Percentiles rank a stretch among this genome's conserved stretches.
Evolutionary conservation across 169 alveolate genomes (phyloP).

Genomic region (Neospora caninum): DNA sequence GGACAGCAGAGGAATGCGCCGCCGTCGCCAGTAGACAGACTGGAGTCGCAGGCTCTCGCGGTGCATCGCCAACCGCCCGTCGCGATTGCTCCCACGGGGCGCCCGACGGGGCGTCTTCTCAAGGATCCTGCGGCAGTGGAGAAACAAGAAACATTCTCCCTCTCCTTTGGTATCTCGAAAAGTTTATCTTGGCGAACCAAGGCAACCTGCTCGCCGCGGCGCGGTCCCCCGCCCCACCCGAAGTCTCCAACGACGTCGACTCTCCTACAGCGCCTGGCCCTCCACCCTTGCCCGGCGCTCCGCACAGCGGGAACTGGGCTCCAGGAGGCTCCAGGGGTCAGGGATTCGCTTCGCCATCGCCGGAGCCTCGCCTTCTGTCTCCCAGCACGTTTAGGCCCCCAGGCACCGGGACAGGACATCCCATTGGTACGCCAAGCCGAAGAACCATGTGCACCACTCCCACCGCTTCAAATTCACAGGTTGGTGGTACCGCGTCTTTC

Average conservation of each 20-base stretch:
- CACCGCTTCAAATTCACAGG: not conserved
- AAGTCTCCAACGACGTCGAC: not conserved
- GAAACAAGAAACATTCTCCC: not conserved
- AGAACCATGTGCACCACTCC: not conserved
- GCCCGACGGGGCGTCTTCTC: not conserved
- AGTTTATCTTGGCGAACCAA: not conserved
- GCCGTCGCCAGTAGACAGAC: not conserved
- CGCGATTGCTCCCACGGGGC: not conserved
- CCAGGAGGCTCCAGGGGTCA: not conserved
- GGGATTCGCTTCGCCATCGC: not conserved
- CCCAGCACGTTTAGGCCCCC: not conserved
- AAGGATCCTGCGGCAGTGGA: not conserved
- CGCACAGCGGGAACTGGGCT: not conserved
- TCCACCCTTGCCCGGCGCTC: not conserved
- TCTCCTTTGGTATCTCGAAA: slow-evolving; percentile 1
- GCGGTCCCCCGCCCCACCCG: not conserved
- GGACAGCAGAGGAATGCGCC: not conserved
- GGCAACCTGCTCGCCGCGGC: not conserved
- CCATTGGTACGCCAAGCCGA: not conserved
- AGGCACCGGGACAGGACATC: not conserved
- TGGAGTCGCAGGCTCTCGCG: not conserved
- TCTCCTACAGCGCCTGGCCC: not conserved
- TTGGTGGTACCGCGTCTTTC: not conserved
- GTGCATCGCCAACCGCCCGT: no score
- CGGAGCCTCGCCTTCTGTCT: not conserved